A percentile compares a stretch with the other conserved stretches of the same genome.
Conservation (phyloP, 257 asterid genomes). For the Capsicum baccatum region DNA sequence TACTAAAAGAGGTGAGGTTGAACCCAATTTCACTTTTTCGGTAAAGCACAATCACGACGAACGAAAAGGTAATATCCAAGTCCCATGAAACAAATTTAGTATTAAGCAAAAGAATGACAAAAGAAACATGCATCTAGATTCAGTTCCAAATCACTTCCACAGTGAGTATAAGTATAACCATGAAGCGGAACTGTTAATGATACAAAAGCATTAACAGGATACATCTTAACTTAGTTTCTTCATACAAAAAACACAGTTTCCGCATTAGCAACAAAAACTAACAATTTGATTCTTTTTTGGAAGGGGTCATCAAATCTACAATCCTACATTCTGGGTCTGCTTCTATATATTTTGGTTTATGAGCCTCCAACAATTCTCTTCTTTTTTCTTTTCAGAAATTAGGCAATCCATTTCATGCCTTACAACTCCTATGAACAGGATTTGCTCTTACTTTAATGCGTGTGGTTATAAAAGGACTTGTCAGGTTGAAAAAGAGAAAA, state of each 20-base stretch:
- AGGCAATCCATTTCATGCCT: background rate
- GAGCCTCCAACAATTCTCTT: background rate
- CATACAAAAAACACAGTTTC: background rate
- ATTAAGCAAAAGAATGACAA: background rate
- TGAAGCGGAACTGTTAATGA: background rate
- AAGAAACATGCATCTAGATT: conserved; percentile 19
- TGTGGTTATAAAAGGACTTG: background rate
- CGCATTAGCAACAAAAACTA: background rate
- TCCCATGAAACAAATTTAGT: background rate
- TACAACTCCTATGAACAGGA: background rate
- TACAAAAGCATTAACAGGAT: conserved; percentile 12
- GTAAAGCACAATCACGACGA: background rate
- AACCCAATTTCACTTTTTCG: background rate
- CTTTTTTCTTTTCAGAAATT: background rate
- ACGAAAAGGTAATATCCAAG: background rate
- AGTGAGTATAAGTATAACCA: background rate
- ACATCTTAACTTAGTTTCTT: background rate
- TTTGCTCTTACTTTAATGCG: background rate
- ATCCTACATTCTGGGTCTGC: background rate
- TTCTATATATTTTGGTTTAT: conserved; percentile 2
- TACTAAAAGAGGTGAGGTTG: conserved; percentile 1
- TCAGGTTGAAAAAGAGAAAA: conserved; percentile 7
- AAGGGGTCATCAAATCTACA: background rate
- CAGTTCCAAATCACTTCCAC: background rate
- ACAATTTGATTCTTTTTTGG: background rate